These are phyloP conservation scores for Nakaseomyces kungkrabaensis DNA, from an alignment of 1,139 yeast genomes.

Conservation along the genomic window DNA sequence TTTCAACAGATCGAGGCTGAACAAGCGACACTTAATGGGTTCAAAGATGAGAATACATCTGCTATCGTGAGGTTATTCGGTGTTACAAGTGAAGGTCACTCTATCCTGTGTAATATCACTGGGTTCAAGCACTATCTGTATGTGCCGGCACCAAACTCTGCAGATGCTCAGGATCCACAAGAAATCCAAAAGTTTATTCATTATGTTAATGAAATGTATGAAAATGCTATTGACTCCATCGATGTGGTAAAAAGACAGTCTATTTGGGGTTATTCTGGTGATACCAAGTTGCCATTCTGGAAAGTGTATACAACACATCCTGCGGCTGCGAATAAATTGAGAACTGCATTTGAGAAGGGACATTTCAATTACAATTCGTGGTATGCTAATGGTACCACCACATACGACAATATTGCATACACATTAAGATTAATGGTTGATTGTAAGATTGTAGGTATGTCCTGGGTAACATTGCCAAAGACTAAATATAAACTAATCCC, in stretches of 20 bases:
- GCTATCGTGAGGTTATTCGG: constrained; percentile 81
- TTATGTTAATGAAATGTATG: constrained; percentile 42
- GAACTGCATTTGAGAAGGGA: constrained; percentile 80
- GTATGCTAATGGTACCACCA: constrained; percentile 47
- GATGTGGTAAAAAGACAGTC: constrained; percentile 68
- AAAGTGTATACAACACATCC: constrained; percentile 62
- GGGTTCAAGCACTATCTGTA: constrained; percentile 88
- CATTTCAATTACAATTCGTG: constrained; percentile 59
- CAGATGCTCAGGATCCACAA: constrained; percentile 33
- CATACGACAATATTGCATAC: constrained; percentile 86
- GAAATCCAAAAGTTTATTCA: constrained; percentile 41
- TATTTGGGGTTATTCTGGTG: constrained; percentile 89
- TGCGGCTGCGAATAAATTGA: constrained; percentile 50
- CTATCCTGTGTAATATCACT: constrained; percentile 80
- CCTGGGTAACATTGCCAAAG: constrained; percentile 87
- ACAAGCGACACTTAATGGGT: constrained; percentile 51
- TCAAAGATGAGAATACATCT: constrained; percentile 30
- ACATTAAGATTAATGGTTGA: constrained; percentile 84
- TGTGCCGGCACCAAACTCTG: constrained; percentile 74
- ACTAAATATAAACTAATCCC: constrained; percentile 50
- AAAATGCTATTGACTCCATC: constrained; percentile 40
- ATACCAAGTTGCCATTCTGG: constrained; percentile 67
- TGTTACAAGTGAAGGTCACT: constrained; percentile 76
- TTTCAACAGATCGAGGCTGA: constrained; percentile 96
- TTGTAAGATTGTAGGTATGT: constrained; percentile 89